A percentile compares a stretch with the other conserved stretches of the same genome.
Evolutionary conservation across 2,329 filamentous ascomycete genomes (phyloP).

Genomic region (Monilinia vaccinii-corymbosi): DNA sequence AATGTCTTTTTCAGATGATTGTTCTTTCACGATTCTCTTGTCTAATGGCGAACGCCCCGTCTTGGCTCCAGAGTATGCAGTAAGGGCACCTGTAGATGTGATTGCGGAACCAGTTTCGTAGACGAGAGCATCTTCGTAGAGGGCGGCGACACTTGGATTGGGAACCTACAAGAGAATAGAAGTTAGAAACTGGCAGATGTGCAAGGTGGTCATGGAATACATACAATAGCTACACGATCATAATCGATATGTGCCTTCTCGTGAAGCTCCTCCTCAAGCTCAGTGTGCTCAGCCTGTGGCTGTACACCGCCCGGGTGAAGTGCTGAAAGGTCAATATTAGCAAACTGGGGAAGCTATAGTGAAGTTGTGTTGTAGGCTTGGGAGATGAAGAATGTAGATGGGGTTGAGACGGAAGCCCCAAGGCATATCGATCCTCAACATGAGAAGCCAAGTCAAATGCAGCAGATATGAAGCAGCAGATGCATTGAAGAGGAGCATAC

Average conservation of each 20-base stretch:
- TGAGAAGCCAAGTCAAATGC: neutral
- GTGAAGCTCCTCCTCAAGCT: slow-evolving; percentile 95
- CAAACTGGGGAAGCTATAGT: slow-evolving; percentile 31
- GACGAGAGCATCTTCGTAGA: slow-evolving; percentile 98
- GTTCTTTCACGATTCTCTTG: slow-evolving; percentile 95
- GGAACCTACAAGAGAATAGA: slow-evolving; percentile 45
- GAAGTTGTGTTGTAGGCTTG: slow-evolving; percentile 34
- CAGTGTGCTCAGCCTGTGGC: slow-evolving; percentile 69
- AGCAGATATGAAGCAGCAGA: neutral
- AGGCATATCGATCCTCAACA: neutral
- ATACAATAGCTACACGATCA: slow-evolving; percentile 92
- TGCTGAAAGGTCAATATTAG: slow-evolving; percentile 3
- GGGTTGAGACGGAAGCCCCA: neutral
- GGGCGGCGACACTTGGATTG: slow-evolving; percentile 79
- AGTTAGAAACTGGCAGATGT: slow-evolving; percentile 8
- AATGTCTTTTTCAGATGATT: slow-evolving; percentile 78
- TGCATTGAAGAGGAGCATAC: slow-evolving; percentile 29
- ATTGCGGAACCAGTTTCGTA: slow-evolving; percentile 98
- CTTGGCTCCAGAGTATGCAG: slow-evolving; percentile 96
- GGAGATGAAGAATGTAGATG: neutral
- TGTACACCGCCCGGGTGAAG: slow-evolving; percentile 28
- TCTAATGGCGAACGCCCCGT: slow-evolving; percentile 93
- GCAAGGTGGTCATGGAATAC: slow-evolving; percentile 29
- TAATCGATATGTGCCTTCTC: slow-evolving; percentile 99
- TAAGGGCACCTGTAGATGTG: slow-evolving; percentile 88